Percentiles rank a stretch among this genome's conserved stretches.
phyloP scores from a whole-genome alignment of 306 rosid species.

The Calophaca sinica region DNA sequence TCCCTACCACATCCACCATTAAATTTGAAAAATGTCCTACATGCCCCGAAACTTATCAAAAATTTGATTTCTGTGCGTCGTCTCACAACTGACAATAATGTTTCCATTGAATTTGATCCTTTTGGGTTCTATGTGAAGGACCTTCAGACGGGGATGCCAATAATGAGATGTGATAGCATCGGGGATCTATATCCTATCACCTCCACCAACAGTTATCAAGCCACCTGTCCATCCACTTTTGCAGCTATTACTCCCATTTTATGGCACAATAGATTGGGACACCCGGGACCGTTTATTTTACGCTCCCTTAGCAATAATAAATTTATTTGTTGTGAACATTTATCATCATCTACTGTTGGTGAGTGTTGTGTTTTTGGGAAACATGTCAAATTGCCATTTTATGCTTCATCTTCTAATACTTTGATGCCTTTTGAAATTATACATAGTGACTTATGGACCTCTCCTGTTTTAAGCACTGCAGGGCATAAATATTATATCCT shows the following conservation, averaged over 20 bases:
- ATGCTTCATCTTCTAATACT: too few species aligned
- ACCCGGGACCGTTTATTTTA: neutral
- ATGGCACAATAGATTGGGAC: neutral
- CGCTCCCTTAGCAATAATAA: neutral
- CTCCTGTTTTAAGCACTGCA: neutral
- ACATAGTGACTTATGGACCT: neutral
- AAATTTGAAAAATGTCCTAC: neutral
- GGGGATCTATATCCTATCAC: neutral
- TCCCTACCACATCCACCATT: too few species aligned
- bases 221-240: neutral
- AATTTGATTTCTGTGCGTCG: neutral
- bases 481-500: neutral
- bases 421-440: neutral
- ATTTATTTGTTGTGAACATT: neutral
- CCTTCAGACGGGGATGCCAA: neutral
- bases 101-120: constrained; percentile 18
- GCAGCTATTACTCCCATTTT: neutral
- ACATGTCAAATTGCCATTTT: constrained; percentile 10
- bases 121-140: constrained; percentile 33
- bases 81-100: neutral
- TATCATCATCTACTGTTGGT: neutral
- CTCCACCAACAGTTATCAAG: too few species aligned
- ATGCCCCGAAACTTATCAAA: neutral
- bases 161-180: neutral
- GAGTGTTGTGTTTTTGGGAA: neutral